Evolutionary conservation across 2,329 filamentous ascomycete species (phyloP), one percentile per base, ranked within the genome.

Genomic region (Aspergillus ustus): DNA sequence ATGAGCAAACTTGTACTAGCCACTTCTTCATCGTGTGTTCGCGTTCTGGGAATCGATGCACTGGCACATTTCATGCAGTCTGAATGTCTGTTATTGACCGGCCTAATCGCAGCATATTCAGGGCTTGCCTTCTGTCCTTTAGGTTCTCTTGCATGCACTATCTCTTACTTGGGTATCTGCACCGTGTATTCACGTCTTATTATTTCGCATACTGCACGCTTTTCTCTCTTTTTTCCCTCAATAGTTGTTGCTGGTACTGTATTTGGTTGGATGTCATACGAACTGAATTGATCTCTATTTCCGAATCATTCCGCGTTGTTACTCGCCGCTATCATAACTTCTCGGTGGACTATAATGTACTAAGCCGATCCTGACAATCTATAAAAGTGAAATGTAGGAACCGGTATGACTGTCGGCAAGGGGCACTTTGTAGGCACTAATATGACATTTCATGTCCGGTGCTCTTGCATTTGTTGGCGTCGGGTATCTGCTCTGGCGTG

Each of bases 11-110:
- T 53, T 28, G 46, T 50, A 50, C 56, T 61, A 44, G 53, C 52
- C 44, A 44, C 55, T 31, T 25, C 57, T 52, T 57, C 53, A 48
- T 63, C 48, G 61, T 57, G 53, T 60, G 57, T 63, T 57, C 59
- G 59, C 34, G 57, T 63, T 63, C 60, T 61, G 59, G 62, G 56
- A 61, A 63, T 59, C 51, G 62, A 61, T 61, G 56, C 62, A 61
- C 62, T 59, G 62, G 55, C 48, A 61, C 59, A 57, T 52, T 45
- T 61, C 52, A 55, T 31, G 46, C 55, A 59, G 59, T 54, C 52
- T 61, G 57, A 56, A 50, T 46, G 45, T 52, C 31, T 22, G 44
- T 61, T 55, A 52, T 58, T 59, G 59, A 61, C 52, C 50, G 59
- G 62, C 55, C 40, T 56, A 55, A 61, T 63, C 37, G 25, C 59